Evolutionary conservation across 2,329 filamentous ascomycete genomes (phyloP).

Genomic region (Biscogniauxia sp.): DNA sequence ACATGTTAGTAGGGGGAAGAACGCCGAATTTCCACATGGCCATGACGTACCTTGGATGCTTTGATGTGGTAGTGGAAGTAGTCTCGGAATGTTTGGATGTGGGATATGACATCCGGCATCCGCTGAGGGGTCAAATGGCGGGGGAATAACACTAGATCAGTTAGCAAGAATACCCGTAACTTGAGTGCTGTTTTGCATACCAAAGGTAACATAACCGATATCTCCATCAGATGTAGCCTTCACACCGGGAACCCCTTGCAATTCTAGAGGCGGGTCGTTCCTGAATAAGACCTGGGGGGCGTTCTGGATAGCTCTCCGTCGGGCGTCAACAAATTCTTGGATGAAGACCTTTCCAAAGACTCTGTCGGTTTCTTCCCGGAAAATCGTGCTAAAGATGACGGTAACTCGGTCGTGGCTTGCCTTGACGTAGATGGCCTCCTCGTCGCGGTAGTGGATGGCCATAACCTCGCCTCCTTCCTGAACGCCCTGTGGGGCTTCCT

Average conservation of each 20-base stretch:
- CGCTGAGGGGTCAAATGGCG: conserved; percentile 88
- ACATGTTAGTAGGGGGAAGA: conserved; percentile 9
- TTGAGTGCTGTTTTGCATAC: conserved; percentile 47
- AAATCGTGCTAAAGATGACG: conserved; percentile 97
- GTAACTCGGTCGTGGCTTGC: conserved; percentile 96
- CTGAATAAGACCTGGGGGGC: conserved; percentile 96
- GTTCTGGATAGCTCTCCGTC: conserved; percentile 94
- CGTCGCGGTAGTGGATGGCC: conserved; percentile 96
- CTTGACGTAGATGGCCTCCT: conserved; percentile 98
- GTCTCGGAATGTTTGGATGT: conserved; percentile 99
- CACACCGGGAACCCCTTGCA: conserved; percentile 84
- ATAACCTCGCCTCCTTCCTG: conserved; percentile 88
- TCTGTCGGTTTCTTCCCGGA: conserved; percentile 94
- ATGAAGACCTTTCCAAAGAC: conserved; percentile 98
- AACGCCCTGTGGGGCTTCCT: conserved; percentile 89
- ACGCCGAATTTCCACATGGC: background rate
- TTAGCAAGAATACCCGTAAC: conserved; percentile 12
- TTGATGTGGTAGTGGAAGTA: conserved; percentile 99
- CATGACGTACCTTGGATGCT: conserved; percentile 72
- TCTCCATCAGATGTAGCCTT: conserved; percentile 73
- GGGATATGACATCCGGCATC: conserved; percentile 93
- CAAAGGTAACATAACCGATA: conserved; percentile 97
- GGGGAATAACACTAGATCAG: conserved; percentile 77
- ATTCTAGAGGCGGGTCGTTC: conserved; percentile 88
- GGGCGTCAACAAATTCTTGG: conserved; percentile 96